phyloP scores from a whole-genome alignment of 805 yeast species.

The Priceomyces carsonii region DNA sequence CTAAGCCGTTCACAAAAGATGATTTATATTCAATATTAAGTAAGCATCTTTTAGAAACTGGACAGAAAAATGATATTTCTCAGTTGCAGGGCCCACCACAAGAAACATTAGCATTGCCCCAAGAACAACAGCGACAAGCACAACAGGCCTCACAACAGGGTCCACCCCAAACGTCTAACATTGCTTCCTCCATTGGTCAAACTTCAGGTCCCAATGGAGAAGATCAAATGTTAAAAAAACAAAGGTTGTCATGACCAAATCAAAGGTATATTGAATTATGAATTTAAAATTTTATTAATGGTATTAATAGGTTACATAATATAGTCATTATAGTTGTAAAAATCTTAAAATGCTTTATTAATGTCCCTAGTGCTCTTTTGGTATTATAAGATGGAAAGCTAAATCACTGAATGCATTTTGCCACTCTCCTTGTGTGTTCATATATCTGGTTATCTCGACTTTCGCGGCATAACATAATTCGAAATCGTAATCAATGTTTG shows the following conservation, averaged over 20 bases:
- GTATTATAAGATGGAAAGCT: constrained; percentile 37
- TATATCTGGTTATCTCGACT: constrained; percentile 19
- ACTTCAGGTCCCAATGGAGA: constrained; percentile 2
- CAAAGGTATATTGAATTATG: constrained; percentile 3
- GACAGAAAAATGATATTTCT: constrained; percentile 9
- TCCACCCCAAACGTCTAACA: no score
- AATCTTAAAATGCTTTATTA: background rate
- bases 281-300: background rate
- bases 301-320: no score
- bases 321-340: constrained; percentile 1
- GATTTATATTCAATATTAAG: constrained; percentile 78
- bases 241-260: constrained; percentile 14
- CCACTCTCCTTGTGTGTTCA: constrained; percentile 41
- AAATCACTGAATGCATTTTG: constrained; percentile 54
- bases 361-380: background rate
- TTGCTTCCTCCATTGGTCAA: constrained; percentile 1
- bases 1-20: constrained; percentile 90
- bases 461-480: constrained; percentile 30
- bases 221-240: constrained; percentile 22
- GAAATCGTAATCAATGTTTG: constrained; percentile 31
- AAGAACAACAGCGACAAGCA: constrained; percentile 6
- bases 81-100: constrained; percentile 10
- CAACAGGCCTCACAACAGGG: background rate
- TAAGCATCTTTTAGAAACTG: constrained; percentile 59
- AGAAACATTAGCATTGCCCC: constrained; percentile 11